Evolutionary conservation across 345 rosid species (phyloP).

Genomic region (Eucalyptus sp.): DNA sequence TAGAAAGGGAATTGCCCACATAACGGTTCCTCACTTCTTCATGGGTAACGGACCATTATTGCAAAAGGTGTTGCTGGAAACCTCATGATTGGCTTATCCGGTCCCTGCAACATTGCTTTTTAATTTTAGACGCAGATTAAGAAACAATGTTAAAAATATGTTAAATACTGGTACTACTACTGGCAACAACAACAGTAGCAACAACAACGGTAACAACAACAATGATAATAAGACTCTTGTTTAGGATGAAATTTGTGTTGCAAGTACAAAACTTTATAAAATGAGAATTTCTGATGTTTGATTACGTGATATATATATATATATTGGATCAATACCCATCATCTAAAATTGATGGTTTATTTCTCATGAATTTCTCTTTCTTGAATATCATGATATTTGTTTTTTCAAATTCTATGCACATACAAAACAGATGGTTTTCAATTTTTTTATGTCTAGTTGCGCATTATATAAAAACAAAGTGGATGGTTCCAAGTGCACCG

Average conservation of each 20-base stretch:
- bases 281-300: not conserved
- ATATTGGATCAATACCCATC: not conserved
- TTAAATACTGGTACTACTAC: accelerated
- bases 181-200: accelerated
- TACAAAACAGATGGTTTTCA: not conserved
- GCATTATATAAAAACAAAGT: not conserved
- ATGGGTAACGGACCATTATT: not conserved
- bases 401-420: not conserved
- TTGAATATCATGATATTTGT: not conserved
- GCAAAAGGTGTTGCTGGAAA: not conserved
- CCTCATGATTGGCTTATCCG: not conserved
- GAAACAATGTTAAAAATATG: not conserved
- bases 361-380: not conserved
- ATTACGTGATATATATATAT: too few relatives aligned
- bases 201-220: too few relatives aligned
- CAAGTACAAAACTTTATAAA: too few relatives aligned
- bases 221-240: not conserved
- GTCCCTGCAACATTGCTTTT: not conserved
- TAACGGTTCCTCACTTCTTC: not conserved
- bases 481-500: not conserved
- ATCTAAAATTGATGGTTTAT: not conserved
- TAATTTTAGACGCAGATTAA: not conserved
- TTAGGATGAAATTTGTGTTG: not conserved
- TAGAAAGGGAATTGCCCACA: not conserved
- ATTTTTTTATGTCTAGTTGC: not conserved